phyloP scores from a whole-genome alignment of 805 yeast genomes.

The Myxozyma neglecta region DNA sequence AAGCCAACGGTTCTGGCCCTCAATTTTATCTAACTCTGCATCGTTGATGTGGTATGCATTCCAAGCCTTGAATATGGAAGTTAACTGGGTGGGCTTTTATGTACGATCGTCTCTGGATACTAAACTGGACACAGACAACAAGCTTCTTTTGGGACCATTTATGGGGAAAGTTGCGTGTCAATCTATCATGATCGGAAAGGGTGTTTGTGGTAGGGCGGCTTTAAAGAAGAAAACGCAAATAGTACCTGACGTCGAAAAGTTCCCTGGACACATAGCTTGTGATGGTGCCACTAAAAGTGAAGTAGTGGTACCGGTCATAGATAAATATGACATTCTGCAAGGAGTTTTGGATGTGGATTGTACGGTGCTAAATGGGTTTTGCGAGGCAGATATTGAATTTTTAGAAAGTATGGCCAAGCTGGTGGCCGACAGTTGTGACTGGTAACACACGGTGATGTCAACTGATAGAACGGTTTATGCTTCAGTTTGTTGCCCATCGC shows the following conservation, averaged over 20 bases:
- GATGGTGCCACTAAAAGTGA: conserved; percentile 94
- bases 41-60: conserved; percentile 88
- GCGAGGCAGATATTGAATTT: conserved; percentile 55
- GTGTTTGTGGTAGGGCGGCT: conserved; percentile 93
- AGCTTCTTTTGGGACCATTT: conserved; percentile 83
- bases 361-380: conserved; percentile 62
- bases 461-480: background rate
- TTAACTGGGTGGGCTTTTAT: conserved; percentile 96
- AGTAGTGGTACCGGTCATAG: conserved; percentile 80
- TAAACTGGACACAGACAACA: conserved; percentile 33
- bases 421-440: conserved; percentile 39
- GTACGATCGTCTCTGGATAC: conserved; percentile 46
- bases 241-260: conserved; percentile 72
- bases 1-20: conserved; percentile 79
- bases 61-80: conserved; percentile 52
- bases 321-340: conserved; percentile 45
- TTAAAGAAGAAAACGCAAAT: conserved; percentile 58
- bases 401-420: conserved; percentile 60
- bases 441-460: background rate
- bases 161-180: conserved; percentile 98
- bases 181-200: conserved; percentile 68
- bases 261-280: conserved; percentile 95
- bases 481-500: background rate
- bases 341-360: conserved; percentile 93
- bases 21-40: conserved; percentile 82